These are phyloP conservation scores for Phalaenopsis equestris DNA, from an alignment of 106 monocot species.

Conservation along the genomic window DNA sequence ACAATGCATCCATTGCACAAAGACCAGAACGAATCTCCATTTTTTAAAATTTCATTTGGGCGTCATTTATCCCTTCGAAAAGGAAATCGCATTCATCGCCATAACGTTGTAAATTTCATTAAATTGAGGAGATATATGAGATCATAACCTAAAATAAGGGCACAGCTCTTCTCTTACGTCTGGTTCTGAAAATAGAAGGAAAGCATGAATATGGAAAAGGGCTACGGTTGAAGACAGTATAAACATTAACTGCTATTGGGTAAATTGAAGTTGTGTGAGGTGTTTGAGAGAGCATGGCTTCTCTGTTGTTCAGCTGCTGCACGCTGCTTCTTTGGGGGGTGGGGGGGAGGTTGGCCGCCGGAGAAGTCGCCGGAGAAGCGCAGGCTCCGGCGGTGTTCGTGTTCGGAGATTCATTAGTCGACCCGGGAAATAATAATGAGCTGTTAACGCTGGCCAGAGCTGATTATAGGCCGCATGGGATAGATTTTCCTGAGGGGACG, in stretches of 20 bases:
- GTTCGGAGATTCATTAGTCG: conserved; percentile 41
- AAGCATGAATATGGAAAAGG: no score
- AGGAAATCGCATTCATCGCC: no score
- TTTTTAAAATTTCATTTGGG: no score
- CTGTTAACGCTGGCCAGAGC: conserved; percentile 31
- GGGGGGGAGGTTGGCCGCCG: background rate
- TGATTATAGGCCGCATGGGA: conserved; percentile 29
- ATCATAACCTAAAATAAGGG: no score
- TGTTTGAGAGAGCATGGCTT: background rate
- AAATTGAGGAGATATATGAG: no score
- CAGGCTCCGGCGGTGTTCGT: conserved; percentile 39
- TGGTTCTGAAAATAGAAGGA: no score
- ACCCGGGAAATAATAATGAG: conserved; percentile 46
- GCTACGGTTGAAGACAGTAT: background rate
- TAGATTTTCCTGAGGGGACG: conserved; percentile 32
- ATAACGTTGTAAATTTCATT: no score
- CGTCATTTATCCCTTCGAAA: no score
- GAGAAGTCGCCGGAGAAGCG: conserved; percentile 7
- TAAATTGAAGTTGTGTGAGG: background rate
- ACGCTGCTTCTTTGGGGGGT: background rate
- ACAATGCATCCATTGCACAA: no score
- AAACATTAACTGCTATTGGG: background rate
- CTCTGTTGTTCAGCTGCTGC: background rate
- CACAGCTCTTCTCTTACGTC: no score
- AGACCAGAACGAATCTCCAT: no score